These are phyloP conservation scores for Isabelozyma rhagii DNA, from an alignment of 805 yeast species.

Conservation along the genomic window DNA sequence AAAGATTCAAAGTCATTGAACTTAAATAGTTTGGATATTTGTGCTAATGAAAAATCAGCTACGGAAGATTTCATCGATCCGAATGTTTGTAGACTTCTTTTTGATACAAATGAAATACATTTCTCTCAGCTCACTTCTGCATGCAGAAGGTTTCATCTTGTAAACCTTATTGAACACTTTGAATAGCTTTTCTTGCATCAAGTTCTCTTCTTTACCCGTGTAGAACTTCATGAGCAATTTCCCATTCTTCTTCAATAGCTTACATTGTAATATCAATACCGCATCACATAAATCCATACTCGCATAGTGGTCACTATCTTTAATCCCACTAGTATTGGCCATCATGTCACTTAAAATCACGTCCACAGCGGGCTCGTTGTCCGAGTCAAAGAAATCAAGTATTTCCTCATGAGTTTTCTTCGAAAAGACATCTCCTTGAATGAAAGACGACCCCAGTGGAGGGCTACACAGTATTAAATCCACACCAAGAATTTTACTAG, in stretches of 20 bases:
- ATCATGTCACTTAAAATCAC: conserved; percentile 77
- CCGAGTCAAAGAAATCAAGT: conserved; percentile 42
- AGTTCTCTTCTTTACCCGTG: conserved; percentile 74
- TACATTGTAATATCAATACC: conserved; percentile 72
- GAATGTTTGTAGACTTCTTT: conserved; percentile 29
- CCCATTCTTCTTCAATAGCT: conserved; percentile 69
- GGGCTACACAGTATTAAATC: conserved; percentile 42
- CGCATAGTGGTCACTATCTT: conserved; percentile 74
- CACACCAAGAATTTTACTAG: conserved; percentile 69
- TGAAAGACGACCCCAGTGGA: conserved; percentile 32
- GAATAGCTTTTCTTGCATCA: conserved; percentile 57
- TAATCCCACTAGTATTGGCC: conserved; percentile 85
- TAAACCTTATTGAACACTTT: conserved; percentile 60
- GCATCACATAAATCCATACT: conserved; percentile 94
- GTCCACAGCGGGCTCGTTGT: conserved; percentile 20
- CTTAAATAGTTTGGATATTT: conserved; percentile 1
- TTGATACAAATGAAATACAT: conserved; percentile 72
- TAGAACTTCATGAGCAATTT: conserved; percentile 77
- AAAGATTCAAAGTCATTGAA: conserved; percentile 19
- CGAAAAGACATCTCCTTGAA: conserved; percentile 40
- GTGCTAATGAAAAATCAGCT: neutral
- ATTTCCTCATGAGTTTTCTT: conserved; percentile 55
- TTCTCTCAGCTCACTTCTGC: conserved; percentile 77
- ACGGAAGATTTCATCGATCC: neutral
- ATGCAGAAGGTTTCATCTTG: conserved; percentile 77